Percentiles rank a stretch among this genome's conserved stretches.
phyloP scores from a whole-genome alignment of 257 asterid genomes.

The Solanum clarkiae region DNA sequence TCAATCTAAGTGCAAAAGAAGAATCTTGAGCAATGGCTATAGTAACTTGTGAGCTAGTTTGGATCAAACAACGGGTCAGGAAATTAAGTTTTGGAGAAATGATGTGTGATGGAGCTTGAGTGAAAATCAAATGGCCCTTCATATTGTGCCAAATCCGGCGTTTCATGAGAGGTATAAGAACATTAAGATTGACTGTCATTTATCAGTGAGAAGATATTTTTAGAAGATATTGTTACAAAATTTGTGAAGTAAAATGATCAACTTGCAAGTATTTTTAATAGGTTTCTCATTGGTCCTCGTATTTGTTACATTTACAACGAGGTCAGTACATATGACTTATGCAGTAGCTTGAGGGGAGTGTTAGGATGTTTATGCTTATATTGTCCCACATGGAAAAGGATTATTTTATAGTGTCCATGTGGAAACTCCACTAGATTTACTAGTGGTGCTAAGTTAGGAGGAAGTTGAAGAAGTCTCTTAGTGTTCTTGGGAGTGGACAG shows the following conservation, averaged over 20 bases:
- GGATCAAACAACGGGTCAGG: not conserved
- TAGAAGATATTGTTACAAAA: not conserved
- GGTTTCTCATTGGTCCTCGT: not conserved
- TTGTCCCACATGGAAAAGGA: not conserved
- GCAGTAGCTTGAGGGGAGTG: not conserved
- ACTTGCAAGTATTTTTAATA: not conserved
- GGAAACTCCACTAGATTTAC: not conserved
- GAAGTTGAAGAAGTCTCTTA: not conserved
- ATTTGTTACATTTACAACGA: not conserved
- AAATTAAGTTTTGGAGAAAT: not conserved
- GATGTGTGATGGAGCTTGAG: not conserved
- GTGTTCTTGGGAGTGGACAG: not conserved
- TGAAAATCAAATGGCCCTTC: not conserved
- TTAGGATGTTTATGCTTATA: not conserved
- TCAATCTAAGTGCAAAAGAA: not conserved
- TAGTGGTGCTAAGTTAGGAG: not conserved
- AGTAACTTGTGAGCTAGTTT: not conserved
- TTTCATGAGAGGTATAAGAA: not conserved
- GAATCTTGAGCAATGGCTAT: not conserved
- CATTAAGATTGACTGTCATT: not conserved
- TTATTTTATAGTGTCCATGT: not conserved
- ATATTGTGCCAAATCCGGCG: not conserved
- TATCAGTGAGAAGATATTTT: not conserved
- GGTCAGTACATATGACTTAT: not conserved
- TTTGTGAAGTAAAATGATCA: not conserved